phyloP scores from a whole-genome alignment of 2,329 filamentous ascomycete species.

The Acrodontium crateriforme region DNA sequence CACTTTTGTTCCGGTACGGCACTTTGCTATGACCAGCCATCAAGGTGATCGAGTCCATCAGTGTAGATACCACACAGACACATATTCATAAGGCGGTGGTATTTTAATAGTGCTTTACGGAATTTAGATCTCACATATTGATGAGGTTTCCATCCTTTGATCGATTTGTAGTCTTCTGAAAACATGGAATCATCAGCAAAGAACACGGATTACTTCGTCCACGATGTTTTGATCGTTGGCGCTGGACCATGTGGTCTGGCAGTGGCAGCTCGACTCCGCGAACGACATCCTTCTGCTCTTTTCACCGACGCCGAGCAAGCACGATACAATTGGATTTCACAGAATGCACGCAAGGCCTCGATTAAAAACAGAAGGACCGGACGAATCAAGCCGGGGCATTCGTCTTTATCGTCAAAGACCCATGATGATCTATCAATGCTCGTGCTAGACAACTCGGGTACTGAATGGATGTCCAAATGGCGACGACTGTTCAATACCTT shows the following conservation, averaged over 20 bases:
- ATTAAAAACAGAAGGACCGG: slow-evolving; percentile 40
- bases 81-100: no score
- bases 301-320: slow-evolving; percentile 76
- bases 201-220: no score
- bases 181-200: no score
- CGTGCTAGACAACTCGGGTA: slow-evolving; percentile 52
- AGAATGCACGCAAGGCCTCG: slow-evolving; percentile 46
- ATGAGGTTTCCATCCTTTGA: no score
- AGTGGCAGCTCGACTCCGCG: slow-evolving; percentile 56
- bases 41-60: no score
- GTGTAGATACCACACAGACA: no score
- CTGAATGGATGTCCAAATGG: slow-evolving; percentile 59
- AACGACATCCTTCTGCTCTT: slow-evolving; percentile 60
- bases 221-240: slow-evolving; percentile 62
- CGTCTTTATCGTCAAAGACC: slow-evolving; percentile 11
- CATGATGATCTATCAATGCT: slow-evolving; percentile 33
- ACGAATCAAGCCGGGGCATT: slow-evolving; percentile 22
- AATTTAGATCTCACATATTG: no score
- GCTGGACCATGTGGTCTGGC: slow-evolving; percentile 64
- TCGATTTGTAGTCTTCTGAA: no score
- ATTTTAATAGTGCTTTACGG: no score
- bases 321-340: slow-evolving; percentile 64
- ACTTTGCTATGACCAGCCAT: no score
- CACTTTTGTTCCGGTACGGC: no score
- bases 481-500: slow-evolving; percentile 53